Base-by-base conservation (phyloP, 164 flowering plant species). In the Magnolia officinalis region DNA sequence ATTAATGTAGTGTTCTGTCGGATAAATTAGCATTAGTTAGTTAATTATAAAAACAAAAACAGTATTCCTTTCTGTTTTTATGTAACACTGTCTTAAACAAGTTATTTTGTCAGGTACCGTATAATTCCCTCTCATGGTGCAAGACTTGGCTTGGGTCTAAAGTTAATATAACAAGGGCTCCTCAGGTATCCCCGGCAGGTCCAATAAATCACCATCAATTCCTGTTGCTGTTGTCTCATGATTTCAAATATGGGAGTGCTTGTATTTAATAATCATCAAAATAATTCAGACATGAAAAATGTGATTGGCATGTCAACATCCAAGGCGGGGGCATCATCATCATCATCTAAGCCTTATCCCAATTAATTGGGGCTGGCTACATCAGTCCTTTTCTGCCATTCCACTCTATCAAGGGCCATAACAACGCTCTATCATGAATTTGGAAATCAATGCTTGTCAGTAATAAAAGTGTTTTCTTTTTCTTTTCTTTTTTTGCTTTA, bases 91-190 rank as follows among this genome's bases (percentile, higher is more conserved):
- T 68, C 50, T 45, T 31, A 49, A 19, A 29, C 45, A 61, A 19
- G 69, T 80, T 20, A 65, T 72, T 74, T 82, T 78, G 73, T 52
- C 82, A 96, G 99, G 99, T 92, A 55, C 91, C 99, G 24, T 96
- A 96, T 79, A 81, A 94, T 85, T 96, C 99, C 63, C 92, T 96
- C 66, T 94, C 99, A 69, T 96, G 94, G 94, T 96, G 99, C 89
- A 96, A 96, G 86, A 89, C 81, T 73, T 94, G 99, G 99, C 93
- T 96, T 78, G 99, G 99, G 65, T 80, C 96, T 71, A 84, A 85
- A 82, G 97, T 96, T 50, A 96, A 96, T 86, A 89, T 96, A 74
- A 96, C 98, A 75, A 92, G 98, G 84, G 88, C 98, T 76, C 99
- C 99, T 71, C 99, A 92, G 99, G 99, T 96, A 88, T 70, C 51